Conservation (phyloP, 441 rosid genomes). For the Metrosideros polymorpha region DNA sequence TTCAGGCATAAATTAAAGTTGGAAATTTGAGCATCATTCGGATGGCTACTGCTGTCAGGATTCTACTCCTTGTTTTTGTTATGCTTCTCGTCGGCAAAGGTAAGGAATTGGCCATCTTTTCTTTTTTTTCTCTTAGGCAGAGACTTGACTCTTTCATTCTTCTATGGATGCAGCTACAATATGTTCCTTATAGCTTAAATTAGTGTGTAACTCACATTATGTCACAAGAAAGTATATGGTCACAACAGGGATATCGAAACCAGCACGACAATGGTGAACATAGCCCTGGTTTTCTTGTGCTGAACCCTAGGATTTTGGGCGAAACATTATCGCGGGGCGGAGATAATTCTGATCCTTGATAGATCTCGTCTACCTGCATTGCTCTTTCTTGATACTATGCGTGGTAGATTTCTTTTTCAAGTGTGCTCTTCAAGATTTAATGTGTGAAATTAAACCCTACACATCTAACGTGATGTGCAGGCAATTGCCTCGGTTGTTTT, state of each 20-base stretch:
- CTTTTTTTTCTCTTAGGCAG: background rate
- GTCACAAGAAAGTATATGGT: background rate
- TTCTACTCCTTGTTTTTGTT: too few species aligned
- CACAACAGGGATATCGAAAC: background rate
- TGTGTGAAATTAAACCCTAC: background rate
- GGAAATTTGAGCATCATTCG: background rate
- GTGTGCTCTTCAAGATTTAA: background rate
- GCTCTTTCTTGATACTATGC: background rate
- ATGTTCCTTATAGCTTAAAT: background rate
- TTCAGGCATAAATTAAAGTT: background rate
- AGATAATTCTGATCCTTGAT: background rate
- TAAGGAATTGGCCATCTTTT: background rate
- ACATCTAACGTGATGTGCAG: background rate
- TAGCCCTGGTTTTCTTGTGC: background rate
- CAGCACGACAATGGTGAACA: background rate
- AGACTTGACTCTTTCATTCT: background rate
- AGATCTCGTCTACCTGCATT: accelerated
- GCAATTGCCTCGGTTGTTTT: background rate
- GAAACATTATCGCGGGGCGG: background rate
- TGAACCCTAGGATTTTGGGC: background rate
- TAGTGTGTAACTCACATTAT: background rate
- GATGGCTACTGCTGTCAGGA: background rate
- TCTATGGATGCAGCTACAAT: background rate
- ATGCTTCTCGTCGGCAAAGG: too few species aligned
- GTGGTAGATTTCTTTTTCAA: background rate